phyloP scores from a whole-genome alignment of 116 monocot species.

The Dioscorea cayenensis region DNA sequence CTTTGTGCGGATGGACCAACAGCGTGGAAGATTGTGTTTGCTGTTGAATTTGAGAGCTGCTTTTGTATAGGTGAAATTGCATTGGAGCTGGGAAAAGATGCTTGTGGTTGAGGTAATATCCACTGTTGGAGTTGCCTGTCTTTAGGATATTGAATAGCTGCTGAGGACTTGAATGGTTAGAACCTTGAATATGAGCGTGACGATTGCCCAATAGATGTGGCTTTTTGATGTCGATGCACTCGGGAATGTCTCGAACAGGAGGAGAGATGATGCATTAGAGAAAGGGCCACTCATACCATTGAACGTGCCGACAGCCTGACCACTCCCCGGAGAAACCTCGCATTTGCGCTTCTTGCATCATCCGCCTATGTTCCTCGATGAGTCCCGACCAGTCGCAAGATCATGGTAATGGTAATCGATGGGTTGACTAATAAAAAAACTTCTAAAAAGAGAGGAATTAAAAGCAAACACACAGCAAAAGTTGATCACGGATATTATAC shows the following conservation, averaged over 20 bases:
- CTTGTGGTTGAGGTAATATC: slow-evolving; percentile 39
- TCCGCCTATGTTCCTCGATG: slow-evolving; percentile 66
- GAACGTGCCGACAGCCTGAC: slow-evolving; percentile 36
- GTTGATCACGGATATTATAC: neutral
- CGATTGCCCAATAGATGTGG: slow-evolving; percentile 58
- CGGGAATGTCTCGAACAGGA: slow-evolving; percentile 52
- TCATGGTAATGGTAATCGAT: neutral
- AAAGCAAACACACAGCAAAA: neutral
- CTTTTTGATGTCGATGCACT: slow-evolving; percentile 44
- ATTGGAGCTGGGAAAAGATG: slow-evolving; percentile 35
- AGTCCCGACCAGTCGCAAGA: slow-evolving; percentile 43
- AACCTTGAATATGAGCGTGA: slow-evolving; percentile 52
- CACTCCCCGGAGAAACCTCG: slow-evolving; percentile 60
- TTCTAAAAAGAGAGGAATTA: neutral
- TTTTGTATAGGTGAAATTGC: slow-evolving; percentile 29
- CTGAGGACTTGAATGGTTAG: slow-evolving; percentile 48
- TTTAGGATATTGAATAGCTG: slow-evolving; percentile 67
- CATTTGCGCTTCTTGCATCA: slow-evolving; percentile 72
- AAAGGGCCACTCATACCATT: slow-evolving; percentile 37
- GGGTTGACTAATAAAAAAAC: neutral
- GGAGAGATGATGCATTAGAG: slow-evolving; percentile 34
- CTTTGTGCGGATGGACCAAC: slow-evolving; percentile 30
- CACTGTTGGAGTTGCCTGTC: slow-evolving; percentile 61
- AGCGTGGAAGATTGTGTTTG: slow-evolving; percentile 32
- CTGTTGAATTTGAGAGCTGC: slow-evolving; percentile 29